Evolutionary conservation across 2,329 filamentous ascomycete genomes (phyloP), one percentile per base, ranked within the genome.

Genomic region (Hypoxylon sp.): DNA sequence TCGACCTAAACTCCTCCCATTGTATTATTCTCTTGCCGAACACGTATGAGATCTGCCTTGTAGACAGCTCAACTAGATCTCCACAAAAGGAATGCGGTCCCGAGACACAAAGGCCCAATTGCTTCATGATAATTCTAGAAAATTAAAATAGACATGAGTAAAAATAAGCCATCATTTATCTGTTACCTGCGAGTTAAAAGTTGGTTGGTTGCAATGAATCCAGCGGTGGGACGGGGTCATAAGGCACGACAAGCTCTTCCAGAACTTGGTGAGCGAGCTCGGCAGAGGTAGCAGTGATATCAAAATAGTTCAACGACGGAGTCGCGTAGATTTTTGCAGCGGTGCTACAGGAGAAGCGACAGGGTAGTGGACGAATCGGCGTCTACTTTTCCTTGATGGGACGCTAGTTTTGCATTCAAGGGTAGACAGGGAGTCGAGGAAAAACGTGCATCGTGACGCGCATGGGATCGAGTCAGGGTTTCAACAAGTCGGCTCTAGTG

Each of bases 51-150:
- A 71, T 70, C 63, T 71, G 52, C 69, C 69, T 61, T 52, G 61
- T 71, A 67, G 63, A 67, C 63, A 67, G 63, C 63, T 52, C 60
- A 48, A 67, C 66, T 37, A n/a, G 11, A 70, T 71, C 69, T 60
- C 69, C 69, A 71, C 69, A 71, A 70, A 70, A 70, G 64, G 64
- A 65, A 67, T 71, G 59, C 58, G 54, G 60, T 71, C 54, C 69
- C 63, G 55, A 62, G 58, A 63, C 58, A 55, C 47, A 58, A 65
- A 50, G 57, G 47, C 47, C 63, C 66, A 66, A 71, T 66, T 70
- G 63, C 63, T 62, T 19, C 35, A 37, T 52, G 47, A 54, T 10
- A 46, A 33, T 55, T 44, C 53, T 48, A 31, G 5, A 54, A 64
- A 44, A 50, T 10, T 57, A 67, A 54, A 52, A 33, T 31, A 53